A percentile compares a stretch with the other conserved stretches of the same genome.
Evolutionary conservation across 192 early-diverging fungal genomes (phyloP).

Genomic region (Lunasporangiospora selenospora): DNA sequence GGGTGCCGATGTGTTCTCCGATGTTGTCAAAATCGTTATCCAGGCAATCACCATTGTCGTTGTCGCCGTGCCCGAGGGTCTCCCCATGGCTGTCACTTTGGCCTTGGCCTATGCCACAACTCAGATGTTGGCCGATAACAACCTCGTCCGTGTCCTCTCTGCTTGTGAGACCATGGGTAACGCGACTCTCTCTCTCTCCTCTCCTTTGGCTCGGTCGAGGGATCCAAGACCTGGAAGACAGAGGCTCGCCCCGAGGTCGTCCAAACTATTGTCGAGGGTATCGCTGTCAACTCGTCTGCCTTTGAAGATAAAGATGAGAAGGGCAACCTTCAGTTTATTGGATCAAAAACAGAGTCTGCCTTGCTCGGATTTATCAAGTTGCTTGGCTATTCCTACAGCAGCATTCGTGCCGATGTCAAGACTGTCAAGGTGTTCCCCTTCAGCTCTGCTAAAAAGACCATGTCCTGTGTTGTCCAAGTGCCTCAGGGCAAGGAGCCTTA

Average conservation of each 20-base stretch:
- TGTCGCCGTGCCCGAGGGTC: conserved; percentile 85
- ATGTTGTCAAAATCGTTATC: conserved; percentile 71
- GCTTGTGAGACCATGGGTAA: conserved; percentile 88
- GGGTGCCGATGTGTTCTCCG: conserved; percentile 55
- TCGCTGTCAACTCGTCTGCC: conserved; percentile 78
- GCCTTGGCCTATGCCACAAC: conserved; percentile 83
- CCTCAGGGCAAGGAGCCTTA: conserved; percentile 42
- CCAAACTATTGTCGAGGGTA: conserved; percentile 58
- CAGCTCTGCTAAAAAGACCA: conserved; percentile 87
- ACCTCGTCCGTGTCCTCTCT: conserved; percentile 78
- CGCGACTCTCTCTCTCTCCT: conserved; percentile 65
- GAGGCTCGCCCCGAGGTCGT: conserved; percentile 48
- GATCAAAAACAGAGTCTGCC: conserved; percentile 84
- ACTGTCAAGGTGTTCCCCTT: conserved; percentile 82
- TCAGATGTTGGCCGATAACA: conserved; percentile 82
- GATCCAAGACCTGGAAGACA: conserved; percentile 54
- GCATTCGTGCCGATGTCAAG: conserved; percentile 53
- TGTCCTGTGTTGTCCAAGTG: conserved; percentile 72
- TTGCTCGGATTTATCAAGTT: conserved; percentile 67
- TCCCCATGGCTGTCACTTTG: conserved; percentile 87
- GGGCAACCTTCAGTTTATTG: conserved; percentile 66
- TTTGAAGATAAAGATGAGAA: conserved; percentile 71
- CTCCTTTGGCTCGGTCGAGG: conserved; percentile 42
- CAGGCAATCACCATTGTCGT: conserved; percentile 84
- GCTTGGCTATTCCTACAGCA: conserved; percentile 65